Base-by-base conservation (phyloP, 768 basidiomycete species). In the Tylopilus cervinicoccineus region DNA sequence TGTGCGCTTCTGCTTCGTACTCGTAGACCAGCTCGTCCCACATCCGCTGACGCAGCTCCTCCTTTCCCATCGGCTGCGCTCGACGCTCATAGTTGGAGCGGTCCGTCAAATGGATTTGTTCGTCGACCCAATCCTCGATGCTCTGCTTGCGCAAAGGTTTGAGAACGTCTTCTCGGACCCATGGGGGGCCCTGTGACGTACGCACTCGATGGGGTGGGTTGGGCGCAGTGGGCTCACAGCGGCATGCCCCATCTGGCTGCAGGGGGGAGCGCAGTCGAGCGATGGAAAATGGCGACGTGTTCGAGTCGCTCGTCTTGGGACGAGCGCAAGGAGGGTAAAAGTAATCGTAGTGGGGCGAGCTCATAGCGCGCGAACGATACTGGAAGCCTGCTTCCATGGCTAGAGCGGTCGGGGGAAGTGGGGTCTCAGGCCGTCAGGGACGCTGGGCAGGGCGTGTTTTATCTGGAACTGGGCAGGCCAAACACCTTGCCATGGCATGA, bases 81-180 rank as follows among this genome's bases (percentile, higher is more conserved):
- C 63, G 47, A 52, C 62, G 51, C 45, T 51, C 55, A 31, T 58
- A 52, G 56, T 62, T 59, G 53, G 66, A 55, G 47, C 61, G 57
- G 32, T 68, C 66, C 10, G 58, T 52, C 33, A 70, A 57, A 50
- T 76, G 67, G 40, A 73, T 61, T 63, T 80, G 82, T 55, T 81
- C 74, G 39, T 74, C 64, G 41, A 86, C 78, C 86, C 87, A 87
- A 45, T 77, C 74, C 45, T 83, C 79, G 27, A 80, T 81, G 56
- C 74, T 78, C 59, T 71, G 71, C 53, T 70, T 73, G 51, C 72
- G 69, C 48, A 70, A 70, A 47, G 71, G 68, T 38, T 69, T 69
- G 48, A 69, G 61, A 36, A 69, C 65, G 53, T 79, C 77, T 62
- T 82, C 76, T 42, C 73, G 70, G 7, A 77, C 77, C 71, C 74